Percentiles rank a stretch among this genome's conserved stretches.
Evolutionary conservation across 495 filamentous ascomycete species (phyloP).

Genomic region (Aspergillus sparsus): DNA sequence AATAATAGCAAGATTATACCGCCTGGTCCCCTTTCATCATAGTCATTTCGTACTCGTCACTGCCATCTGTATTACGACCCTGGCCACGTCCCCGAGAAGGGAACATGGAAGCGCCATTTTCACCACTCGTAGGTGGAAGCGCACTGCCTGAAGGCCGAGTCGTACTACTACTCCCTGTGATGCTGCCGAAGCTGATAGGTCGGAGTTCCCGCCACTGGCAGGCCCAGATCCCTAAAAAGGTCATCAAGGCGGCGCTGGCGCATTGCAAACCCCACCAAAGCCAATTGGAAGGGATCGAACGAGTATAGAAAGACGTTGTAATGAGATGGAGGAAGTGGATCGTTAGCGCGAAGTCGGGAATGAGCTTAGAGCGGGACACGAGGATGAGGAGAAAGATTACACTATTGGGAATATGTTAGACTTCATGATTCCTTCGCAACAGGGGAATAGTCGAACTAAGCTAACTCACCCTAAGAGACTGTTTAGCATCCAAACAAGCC

Average conservation of each 20-base stretch:
- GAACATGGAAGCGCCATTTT: slow-evolving; percentile 32
- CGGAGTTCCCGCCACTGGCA: slow-evolving; percentile 86
- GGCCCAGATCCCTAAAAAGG: slow-evolving; percentile 76
- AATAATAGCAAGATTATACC: slow-evolving; percentile 28
- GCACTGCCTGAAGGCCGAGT: slow-evolving; percentile 24
- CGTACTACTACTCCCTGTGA: slow-evolving; percentile 29
- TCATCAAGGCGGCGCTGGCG: slow-evolving; percentile 68
- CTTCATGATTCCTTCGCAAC: neutral
- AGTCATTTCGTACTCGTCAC: slow-evolving; percentile 82
- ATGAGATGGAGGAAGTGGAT: slow-evolving; percentile 86
- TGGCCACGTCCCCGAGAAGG: slow-evolving; percentile 40
- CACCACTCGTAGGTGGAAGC: slow-evolving; percentile 28
- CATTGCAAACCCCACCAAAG: slow-evolving; percentile 89
- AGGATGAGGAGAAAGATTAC: slow-evolving; percentile 77
- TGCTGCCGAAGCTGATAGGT: slow-evolving; percentile 84
- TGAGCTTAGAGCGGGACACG: slow-evolving; percentile 83
- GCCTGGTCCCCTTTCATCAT: slow-evolving; percentile 53
- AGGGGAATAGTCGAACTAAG: slow-evolving; percentile 1
- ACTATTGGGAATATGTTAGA: slow-evolving; percentile 25
- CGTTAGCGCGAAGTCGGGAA: slow-evolving; percentile 91
- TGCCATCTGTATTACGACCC: slow-evolving; percentile 53
- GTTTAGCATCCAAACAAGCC: slow-evolving; percentile 82
- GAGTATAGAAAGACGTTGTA: slow-evolving; percentile 72
- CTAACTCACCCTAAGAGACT: slow-evolving; percentile 69
- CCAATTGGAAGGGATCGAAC: slow-evolving; percentile 66